phyloP scores from a whole-genome alignment of 2,329 filamentous ascomycete genomes.

The Aspergillus arachidicola region DNA sequence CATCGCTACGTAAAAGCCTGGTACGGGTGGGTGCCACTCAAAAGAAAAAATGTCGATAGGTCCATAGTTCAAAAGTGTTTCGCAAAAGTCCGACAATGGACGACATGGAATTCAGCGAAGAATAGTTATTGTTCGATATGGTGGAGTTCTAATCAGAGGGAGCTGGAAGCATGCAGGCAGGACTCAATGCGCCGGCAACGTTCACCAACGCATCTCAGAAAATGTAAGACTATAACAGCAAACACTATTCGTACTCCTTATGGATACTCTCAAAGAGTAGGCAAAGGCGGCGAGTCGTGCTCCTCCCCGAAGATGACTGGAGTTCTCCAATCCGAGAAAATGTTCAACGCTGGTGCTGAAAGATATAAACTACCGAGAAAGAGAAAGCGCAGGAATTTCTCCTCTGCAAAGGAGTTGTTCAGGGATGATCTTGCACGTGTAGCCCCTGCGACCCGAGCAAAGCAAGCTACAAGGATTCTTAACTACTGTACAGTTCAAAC shows the following conservation, averaged over 20 bases:
- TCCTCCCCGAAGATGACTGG: slow-evolving; percentile 10
- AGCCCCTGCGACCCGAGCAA: not conserved
- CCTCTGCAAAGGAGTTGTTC: not conserved
- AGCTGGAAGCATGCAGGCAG: slow-evolving; percentile 22
- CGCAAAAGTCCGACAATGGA: slow-evolving; percentile 26
- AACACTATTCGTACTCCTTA: slow-evolving; percentile 32
- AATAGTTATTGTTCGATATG: slow-evolving; percentile 44
- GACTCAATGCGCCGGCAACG: slow-evolving; percentile 22
- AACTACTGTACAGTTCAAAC: not conserved
- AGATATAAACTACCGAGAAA: not conserved
- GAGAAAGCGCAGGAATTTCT: not conserved
- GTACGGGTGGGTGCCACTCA: slow-evolving; percentile 44
- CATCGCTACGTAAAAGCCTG: slow-evolving; percentile 44
- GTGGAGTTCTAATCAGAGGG: slow-evolving; percentile 42
- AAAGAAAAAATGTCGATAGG: slow-evolving; percentile 36
- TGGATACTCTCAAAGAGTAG: slow-evolving; percentile 7
- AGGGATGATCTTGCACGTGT: not conserved
- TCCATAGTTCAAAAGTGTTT: slow-evolving; percentile 23
- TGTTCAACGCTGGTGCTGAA: not conserved
- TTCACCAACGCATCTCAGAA: slow-evolving; percentile 30
- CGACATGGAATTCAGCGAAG: slow-evolving; percentile 38
- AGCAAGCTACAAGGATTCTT: not conserved
- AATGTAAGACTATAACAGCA: slow-evolving; percentile 27
- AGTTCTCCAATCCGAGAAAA: slow-evolving; percentile 1
- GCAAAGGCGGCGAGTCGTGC: not conserved